Base-by-base conservation (phyloP, 495 filamentous ascomycete genomes). In the Penicillium cataractarum region DNA sequence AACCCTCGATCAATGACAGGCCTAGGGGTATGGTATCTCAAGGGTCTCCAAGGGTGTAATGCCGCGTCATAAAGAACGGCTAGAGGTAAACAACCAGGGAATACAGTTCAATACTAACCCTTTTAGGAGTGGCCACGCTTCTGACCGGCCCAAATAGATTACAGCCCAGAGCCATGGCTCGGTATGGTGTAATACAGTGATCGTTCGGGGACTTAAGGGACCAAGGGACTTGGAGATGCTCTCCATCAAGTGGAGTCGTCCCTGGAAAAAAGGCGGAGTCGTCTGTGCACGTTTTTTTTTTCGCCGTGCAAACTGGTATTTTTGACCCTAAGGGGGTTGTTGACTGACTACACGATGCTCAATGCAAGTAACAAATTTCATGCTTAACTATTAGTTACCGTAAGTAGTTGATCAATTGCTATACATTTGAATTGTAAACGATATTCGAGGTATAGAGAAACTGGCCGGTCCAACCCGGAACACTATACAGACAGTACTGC, bases 31-130 rank as follows among this genome's bases (percentile, higher is more conserved):
- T 6, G 3, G n/a, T 54, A 2, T 31, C 32, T 31, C 27, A 35
- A 33, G 32, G 17, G 51, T 27, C 29, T 31, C 10, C 7, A 22
- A 17, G 39, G n/a, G 6, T 19, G 56, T 33, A 29, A 27, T 26
- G 22, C 22, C 15, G 24, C 13, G 46, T 50, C 22, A 50, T 50
- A 50, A n/a, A 29, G 13, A 50, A 50, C 46, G 22, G 13, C 46
- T 50, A 50, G 46, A 50, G 22, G 24, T 50, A 50, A 50, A 29
- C 46, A 50, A 50, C 46, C 46, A 50, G 17, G 46, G 24, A 50
- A 50, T 12, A 24, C 3, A 26, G 1, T 12, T 13, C 4, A n/a
- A 6, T 7, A 12, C 46, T 50, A 50, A 29, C 46, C 24, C 46
- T 8, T 29, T 50, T 29, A 5, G 46, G 24, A 17, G 22, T 0